Base-by-base conservation (phyloP, 140 eudicot genomes). In the Senecio squalidus region DNA sequence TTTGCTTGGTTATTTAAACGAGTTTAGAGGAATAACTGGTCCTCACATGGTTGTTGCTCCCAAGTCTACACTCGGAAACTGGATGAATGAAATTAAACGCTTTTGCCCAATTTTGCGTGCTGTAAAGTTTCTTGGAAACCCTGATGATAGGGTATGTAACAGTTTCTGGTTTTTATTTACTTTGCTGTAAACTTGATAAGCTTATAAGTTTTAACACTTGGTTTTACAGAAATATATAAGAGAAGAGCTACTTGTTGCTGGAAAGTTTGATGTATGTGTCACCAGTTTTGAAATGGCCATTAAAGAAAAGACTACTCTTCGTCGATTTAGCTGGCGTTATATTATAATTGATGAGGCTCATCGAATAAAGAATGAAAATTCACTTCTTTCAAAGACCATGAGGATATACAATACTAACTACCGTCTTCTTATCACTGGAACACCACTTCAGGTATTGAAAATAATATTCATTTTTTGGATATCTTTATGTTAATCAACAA, bases 1-100 rank as follows among this genome's bases (percentile, higher is more conserved):
- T 18, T 82, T 92, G 71, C 74, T 92, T 72, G 98, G 98, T 34
- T 92, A 92, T 77, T 76, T 92, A 53, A 95, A 92, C 44, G 98
- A 92, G 56, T 87, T 83, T 62, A 80, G 93, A 87, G 96, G 96
- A 60, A 92, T 92, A 66, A 87, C 86, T 34, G 98, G 98, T 52
- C 98, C 98, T 22, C 98, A 92, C 78, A 92, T 92, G 98, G 98
- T 92, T 68, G 98, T 92, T 84, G 96, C 98, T 61, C 98, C 98
- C 3, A 92, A 92, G 48, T 92, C 98, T 59, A 92, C 98, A 29
- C 98, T 92, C 67, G 98, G 98, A 1, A 92, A 92, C 68, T 92
- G 98, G 98, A 92, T 92, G 98, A 92, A 92, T 69, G 98, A 92
- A 70, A 92, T 92, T 23, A 78, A 78, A 62, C 89, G 96, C 6